Conservation (phyloP, 2,329 filamentous ascomycete species). For the Trichoderma polysporum region DNA sequence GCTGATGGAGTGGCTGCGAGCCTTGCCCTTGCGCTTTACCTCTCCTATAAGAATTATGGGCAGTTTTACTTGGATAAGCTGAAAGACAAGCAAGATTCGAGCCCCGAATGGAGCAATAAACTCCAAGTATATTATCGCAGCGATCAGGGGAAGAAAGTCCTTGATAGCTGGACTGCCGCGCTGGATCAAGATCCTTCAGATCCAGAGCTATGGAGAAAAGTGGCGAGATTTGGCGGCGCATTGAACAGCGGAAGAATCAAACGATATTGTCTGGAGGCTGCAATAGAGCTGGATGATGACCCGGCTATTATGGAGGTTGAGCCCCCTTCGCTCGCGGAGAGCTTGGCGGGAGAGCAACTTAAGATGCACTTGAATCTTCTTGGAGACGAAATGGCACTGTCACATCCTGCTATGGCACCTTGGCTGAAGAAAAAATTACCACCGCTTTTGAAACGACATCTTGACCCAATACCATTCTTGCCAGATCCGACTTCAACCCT, state of each 20-base stretch:
- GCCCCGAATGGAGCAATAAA: constrained; percentile 51
- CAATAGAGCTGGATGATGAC: constrained; percentile 66
- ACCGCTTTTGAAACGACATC: constrained; percentile 49
- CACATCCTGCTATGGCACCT: constrained; percentile 60
- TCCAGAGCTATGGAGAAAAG: constrained; percentile 63
- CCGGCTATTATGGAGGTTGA: constrained; percentile 61
- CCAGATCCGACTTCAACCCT: constrained; percentile 50
- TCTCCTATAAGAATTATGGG: constrained; percentile 93
- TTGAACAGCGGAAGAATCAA: constrained; percentile 57
- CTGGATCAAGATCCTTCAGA: constrained; percentile 66
- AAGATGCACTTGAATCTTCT: constrained; percentile 55
- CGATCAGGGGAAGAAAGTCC: constrained; percentile 44
- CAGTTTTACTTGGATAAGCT: constrained; percentile 78
- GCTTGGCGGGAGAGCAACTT: constrained; percentile 61
- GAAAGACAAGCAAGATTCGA: constrained; percentile 37
- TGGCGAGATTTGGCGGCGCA: constrained; percentile 58
- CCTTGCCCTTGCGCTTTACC: constrained; percentile 83
- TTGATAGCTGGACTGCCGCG: constrained; percentile 58
- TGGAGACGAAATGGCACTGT: constrained; percentile 55
- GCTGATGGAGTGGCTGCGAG: constrained; percentile 76
- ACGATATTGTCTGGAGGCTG: constrained; percentile 64
- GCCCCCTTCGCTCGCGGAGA: constrained; percentile 62
- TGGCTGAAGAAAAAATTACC: constrained; percentile 55
- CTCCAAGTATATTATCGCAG: constrained; percentile 31
- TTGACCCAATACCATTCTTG: constrained; percentile 63